These are phyloP conservation scores for Glaciozyma martinii DNA, from an alignment of 768 basidiomycete species.

Conservation along the genomic window DNA sequence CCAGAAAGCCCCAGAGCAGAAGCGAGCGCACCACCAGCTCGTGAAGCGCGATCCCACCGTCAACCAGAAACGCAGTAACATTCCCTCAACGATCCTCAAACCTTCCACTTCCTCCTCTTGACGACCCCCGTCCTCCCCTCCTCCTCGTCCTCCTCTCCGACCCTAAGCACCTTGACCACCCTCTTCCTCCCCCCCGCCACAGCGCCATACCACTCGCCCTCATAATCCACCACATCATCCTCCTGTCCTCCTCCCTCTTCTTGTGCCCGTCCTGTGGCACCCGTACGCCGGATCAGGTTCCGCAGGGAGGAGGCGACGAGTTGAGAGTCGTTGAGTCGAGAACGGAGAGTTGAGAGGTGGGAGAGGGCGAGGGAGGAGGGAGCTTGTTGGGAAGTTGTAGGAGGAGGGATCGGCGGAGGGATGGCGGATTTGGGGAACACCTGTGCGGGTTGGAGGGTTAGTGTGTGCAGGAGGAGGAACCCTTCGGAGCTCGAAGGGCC, in stretches of 20 bases:
- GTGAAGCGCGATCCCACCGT: too few relatives aligned
- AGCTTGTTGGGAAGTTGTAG: constrained; percentile 17
- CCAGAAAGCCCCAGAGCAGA: too few relatives aligned
- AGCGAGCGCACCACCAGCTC: too few relatives aligned
- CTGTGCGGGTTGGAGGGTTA: background rate
- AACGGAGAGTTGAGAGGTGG: constrained; percentile 27
- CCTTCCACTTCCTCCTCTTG: constrained; percentile 15
- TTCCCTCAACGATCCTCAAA: constrained; percentile 1
- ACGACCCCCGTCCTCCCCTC: background rate
- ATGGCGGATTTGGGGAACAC: constrained; percentile 24
- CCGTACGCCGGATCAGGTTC: constrained; percentile 23
- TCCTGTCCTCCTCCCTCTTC: background rate
- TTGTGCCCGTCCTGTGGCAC: background rate
- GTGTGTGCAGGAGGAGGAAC: too few relatives aligned
- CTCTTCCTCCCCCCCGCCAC: constrained; percentile 1
- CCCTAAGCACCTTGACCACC: constrained; percentile 3
- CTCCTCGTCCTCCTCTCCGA: background rate
- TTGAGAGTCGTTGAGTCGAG: constrained; percentile 25
- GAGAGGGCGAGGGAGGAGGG: constrained; percentile 15
- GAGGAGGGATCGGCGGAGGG: constrained; percentile 9
- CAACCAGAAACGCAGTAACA: too few relatives aligned
- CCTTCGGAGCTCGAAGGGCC: background rate
- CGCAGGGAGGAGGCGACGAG: constrained; percentile 25
- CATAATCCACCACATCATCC: constrained; percentile 26
- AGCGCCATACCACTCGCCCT: constrained; percentile 25